Base-by-base conservation (phyloP, 2,329 filamentous ascomycete genomes). In the Aspergillus melleus region DNA sequence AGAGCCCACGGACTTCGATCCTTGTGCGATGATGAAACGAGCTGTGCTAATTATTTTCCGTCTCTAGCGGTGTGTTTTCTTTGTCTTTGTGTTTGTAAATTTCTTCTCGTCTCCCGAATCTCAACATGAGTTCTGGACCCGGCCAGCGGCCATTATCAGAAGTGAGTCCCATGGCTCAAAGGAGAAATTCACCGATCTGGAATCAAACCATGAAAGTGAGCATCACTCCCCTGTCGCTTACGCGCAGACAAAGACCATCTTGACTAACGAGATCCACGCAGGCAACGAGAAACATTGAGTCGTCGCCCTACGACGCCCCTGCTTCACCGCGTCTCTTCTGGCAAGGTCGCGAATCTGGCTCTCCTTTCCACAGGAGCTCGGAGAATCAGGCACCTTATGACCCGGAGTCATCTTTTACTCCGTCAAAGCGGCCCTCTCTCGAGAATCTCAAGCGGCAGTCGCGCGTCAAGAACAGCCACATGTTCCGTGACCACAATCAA, bases 391-490 rank as follows among this genome's bases (percentile, higher is more conserved):
- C 83, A 58, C 87, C 79, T 57, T 78, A 78, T 61, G 82, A 86
- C 65, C 82, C 85, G 59, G 83, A 86, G 54, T 81, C 84, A 49
- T 87, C 90, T 11, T 86, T 88, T 8, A 89, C 89, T 50, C 88
- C 91, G 22, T 88, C 87, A 59, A 90, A 91, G 71, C 89, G 94
- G 72, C 91, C 91, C 50, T 98, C 94, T 19, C 93, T 99, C 67
- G 95, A 99, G 83, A 93, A 93, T 72, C 84, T 99, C 61, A 96
- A 97, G 80, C 91, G 89, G 74, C 93, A 92, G 32, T 96, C 94
- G 57, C 90, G 95, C 61, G 95, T 99, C 70, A 96, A 94, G 84
- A 98, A 96, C 81, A 97, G 94, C 84, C 96, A 89, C 79, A 97
- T 98, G 83, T 91, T 96, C 74, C 89, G 93, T 57, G 93, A 97